These are phyloP conservation scores for Lentinula boryana DNA, from an alignment of 768 basidiomycete genomes.

Conservation along the genomic window DNA sequence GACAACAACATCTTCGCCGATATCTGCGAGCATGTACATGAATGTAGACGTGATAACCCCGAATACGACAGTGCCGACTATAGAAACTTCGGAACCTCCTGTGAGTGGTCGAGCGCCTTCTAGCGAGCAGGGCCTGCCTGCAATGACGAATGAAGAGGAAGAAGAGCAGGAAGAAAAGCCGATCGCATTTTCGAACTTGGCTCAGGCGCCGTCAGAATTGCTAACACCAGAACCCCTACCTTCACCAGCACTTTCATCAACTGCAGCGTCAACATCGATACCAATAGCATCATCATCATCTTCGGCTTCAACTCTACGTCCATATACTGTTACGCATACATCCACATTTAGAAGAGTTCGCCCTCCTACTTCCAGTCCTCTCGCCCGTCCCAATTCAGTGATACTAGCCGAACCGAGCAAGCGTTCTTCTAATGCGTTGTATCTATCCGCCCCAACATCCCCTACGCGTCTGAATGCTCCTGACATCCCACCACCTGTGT, in stretches of 20 bases:
- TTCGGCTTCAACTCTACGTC: neutral
- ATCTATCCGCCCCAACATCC: neutral
- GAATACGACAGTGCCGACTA: too few species aligned
- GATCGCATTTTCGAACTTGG: too few species aligned
- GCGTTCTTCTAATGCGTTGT: neutral
- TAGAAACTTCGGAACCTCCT: too few species aligned
- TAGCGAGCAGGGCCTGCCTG: too few species aligned
- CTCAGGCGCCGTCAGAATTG: too few species aligned
- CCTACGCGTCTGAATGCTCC: neutral
- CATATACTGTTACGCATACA: neutral
- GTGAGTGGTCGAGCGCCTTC: too few species aligned
- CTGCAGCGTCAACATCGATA: too few species aligned
- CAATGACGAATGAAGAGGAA: too few species aligned
- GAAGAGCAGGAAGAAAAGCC: too few species aligned
- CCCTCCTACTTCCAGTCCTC: neutral
- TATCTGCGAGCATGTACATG: too few species aligned
- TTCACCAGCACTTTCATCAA: neutral
- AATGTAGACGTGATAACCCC: too few species aligned
- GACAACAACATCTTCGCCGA: neutral
- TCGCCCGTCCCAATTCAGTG: neutral
- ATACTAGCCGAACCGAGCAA: neutral
- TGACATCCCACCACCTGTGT: neutral
- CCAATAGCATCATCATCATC: neutral
- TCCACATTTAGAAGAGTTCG: slow-evolving; percentile 3
- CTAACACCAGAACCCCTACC: neutral